Evolutionary conservation across 164 flowering plant genomes (phyloP).

Genomic region (Macadamia tetraphylla): DNA sequence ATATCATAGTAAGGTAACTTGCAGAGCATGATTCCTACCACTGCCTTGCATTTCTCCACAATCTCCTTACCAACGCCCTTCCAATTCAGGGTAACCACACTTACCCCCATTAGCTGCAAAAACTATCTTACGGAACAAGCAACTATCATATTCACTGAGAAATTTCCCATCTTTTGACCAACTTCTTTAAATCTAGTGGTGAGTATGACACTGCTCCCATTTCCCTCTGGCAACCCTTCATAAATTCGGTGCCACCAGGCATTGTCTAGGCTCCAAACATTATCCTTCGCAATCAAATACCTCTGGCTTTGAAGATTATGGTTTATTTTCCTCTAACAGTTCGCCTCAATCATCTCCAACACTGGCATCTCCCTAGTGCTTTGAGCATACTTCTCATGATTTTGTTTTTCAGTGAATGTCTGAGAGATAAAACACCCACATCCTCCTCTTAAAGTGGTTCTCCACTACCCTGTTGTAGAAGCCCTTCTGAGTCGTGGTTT

Average conservation of each 20-base stretch:
- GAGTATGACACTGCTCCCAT: constrained; percentile 39
- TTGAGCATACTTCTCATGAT: constrained; percentile 42
- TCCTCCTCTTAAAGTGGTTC: constrained; percentile 28
- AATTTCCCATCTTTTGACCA: constrained; percentile 32
- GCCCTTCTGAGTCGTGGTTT: constrained; percentile 48
- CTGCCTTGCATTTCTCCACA: constrained; percentile 44
- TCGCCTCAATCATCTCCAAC: constrained; percentile 29
- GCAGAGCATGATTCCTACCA: constrained; percentile 44
- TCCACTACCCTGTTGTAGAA: constrained; percentile 32
- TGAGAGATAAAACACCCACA: constrained; percentile 53
- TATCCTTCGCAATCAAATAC: constrained; percentile 51
- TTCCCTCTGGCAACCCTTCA: constrained; percentile 35
- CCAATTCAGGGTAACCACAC: constrained; percentile 26
- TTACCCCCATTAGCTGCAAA: constrained; percentile 31
- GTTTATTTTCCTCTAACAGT: constrained; percentile 31
- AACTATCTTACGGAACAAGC: constrained; percentile 42
- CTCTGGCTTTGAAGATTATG: constrained; percentile 37
- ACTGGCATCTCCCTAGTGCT: constrained; percentile 31
- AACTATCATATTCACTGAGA: constrained; percentile 29
- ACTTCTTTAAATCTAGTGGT: constrained; percentile 39
- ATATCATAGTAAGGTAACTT: constrained; percentile 25
- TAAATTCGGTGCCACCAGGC: constrained; percentile 37
- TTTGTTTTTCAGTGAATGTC: constrained; percentile 29
- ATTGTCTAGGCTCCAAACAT: constrained; percentile 35
- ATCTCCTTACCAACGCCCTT: constrained; percentile 34